Evolutionary conservation across 768 basidiomycete species (phyloP), one percentile per base, ranked within the genome.

Genomic region (Tylopilus felleus): DNA sequence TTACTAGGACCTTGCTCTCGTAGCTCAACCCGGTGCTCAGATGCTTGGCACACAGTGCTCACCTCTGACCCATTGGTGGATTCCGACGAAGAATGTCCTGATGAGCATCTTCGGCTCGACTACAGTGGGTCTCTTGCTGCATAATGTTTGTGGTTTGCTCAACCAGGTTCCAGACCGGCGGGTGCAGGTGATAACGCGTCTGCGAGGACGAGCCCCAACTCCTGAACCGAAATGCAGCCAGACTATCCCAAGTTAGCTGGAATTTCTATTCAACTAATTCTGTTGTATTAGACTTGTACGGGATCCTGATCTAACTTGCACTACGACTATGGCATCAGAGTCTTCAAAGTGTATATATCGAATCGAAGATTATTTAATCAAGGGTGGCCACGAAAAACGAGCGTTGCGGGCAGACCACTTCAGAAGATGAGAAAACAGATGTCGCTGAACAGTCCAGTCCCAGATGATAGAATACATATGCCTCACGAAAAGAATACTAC

Each of bases 41-140:
- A 90, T 64, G 84, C 89, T 16, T 90, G 85, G 85, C 81, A 87
- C 61, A 76, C 80, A 16, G 75, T 84, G 52, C 79, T 75, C 49
- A 81, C 78, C 28, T 80, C 81, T 35, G 89, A 91, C 63, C 84
- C 89, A n/a, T 73, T 90, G 27, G 70, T 76, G 47, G 87, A 90
- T 68, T 90, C 89, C 27, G 89, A 90, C 55, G 86, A 88, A 40
- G 86, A 88, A 63, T 71, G 73, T 45, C 77, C 74, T 14, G 86
- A 90, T 61, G 85, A 86, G 60, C 74, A 86, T 59, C 73, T 79
- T 33, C 79, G 83, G 29, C 72, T 79, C 44, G 88, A 90, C 60
- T 88, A 87, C 60, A 69, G 88, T 89, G 56, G n/a, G 56, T 51
- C 65, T 53, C 33, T 52, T 23, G 35, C 19, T 25, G 19, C 48